A percentile compares a stretch with the other conserved stretches of the same genome.
phyloP scores from a whole-genome alignment of 176 grass and related monocot genomes.

The Phoenix roebelenii region DNA sequence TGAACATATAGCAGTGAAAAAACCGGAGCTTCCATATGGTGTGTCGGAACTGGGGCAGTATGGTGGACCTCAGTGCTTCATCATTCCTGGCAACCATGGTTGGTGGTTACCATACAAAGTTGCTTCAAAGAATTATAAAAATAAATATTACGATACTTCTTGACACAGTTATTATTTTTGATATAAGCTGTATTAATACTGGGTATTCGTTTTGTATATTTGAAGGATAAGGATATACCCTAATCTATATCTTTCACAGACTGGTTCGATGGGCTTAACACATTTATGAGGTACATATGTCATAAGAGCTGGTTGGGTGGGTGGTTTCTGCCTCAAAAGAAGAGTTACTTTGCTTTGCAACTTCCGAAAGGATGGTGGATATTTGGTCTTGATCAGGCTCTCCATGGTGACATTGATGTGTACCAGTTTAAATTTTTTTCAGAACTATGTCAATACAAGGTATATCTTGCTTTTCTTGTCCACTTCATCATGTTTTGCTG shows the following conservation, averaged over 20 bases:
- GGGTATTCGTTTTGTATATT: too few relatives aligned
- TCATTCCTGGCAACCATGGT: constrained; percentile 99
- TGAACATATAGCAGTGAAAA: constrained; percentile 88
- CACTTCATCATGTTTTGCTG: neutral
- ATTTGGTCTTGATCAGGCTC: constrained; percentile 94
- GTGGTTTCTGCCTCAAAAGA: constrained; percentile 97
- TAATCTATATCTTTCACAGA: constrained; percentile 33
- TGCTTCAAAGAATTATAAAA: neutral
- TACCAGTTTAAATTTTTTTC: constrained; percentile 98
- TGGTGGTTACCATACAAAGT: constrained; percentile 4
- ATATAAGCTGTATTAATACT: too few relatives aligned
- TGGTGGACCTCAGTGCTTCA: constrained; percentile 78
- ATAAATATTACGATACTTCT: too few relatives aligned
- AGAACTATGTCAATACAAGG: constrained; percentile 75
- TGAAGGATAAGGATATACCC: too few relatives aligned
- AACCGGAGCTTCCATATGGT: constrained; percentile 86
- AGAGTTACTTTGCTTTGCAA: constrained; percentile 94
- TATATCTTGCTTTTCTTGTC: constrained; percentile 25
- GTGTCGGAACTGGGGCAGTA: constrained; percentile 66
- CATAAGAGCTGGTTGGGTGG: constrained; percentile 97
- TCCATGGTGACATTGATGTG: constrained; percentile 97
- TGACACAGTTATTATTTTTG: too few relatives aligned
- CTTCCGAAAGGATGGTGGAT: constrained; percentile 99
- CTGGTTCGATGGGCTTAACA: constrained; percentile 98
- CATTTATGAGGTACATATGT: constrained; percentile 95